These are phyloP conservation scores for Danielozyma ontarioensis DNA, from an alignment of 805 yeast species.

Conservation along the genomic window DNA sequence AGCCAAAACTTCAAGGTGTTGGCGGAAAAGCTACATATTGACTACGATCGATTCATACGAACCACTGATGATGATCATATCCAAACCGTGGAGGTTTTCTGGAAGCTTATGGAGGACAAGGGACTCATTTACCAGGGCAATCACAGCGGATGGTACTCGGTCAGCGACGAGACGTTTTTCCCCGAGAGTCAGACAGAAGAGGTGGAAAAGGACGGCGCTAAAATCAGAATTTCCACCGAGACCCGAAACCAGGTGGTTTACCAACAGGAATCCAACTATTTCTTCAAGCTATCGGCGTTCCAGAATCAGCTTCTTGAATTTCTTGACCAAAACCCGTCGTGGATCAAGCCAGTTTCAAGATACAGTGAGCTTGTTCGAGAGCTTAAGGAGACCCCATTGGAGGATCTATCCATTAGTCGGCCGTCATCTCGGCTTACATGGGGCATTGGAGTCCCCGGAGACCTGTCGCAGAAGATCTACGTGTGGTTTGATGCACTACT, in stretches of 20 bases:
- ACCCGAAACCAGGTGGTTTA: slow-evolving; percentile 70
- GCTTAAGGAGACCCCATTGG: slow-evolving; percentile 41
- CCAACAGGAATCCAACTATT: slow-evolving; percentile 81
- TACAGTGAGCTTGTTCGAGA: slow-evolving; percentile 53
- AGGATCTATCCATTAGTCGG: slow-evolving; percentile 82
- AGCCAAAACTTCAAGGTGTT: slow-evolving; percentile 59
- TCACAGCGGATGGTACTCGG: slow-evolving; percentile 92
- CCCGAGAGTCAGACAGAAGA: slow-evolving; percentile 70
- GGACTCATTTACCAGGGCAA: slow-evolving; percentile 76
- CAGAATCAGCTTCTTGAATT: slow-evolving; percentile 47
- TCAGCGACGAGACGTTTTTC: slow-evolving; percentile 92
- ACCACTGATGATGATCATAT: slow-evolving; percentile 85
- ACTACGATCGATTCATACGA: slow-evolving; percentile 74
- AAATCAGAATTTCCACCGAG: slow-evolving; percentile 50
- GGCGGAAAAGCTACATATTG: slow-evolving; percentile 53
- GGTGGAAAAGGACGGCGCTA: slow-evolving; percentile 19
- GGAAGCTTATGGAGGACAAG: slow-evolving; percentile 55
- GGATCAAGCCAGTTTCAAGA: slow-evolving; percentile 63
- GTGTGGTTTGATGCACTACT: slow-evolving; percentile 97
- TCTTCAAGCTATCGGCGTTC: slow-evolving; percentile 68
- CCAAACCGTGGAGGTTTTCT: slow-evolving; percentile 57
- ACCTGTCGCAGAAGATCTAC: slow-evolving; percentile 71
- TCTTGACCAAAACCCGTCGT: slow-evolving; percentile 46
- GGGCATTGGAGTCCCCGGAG: slow-evolving; percentile 89
- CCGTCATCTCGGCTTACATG: slow-evolving; percentile 74